Base-by-base conservation (phyloP, 371 early-diverging fungal species). In the Funneliformis caledonium region DNA sequence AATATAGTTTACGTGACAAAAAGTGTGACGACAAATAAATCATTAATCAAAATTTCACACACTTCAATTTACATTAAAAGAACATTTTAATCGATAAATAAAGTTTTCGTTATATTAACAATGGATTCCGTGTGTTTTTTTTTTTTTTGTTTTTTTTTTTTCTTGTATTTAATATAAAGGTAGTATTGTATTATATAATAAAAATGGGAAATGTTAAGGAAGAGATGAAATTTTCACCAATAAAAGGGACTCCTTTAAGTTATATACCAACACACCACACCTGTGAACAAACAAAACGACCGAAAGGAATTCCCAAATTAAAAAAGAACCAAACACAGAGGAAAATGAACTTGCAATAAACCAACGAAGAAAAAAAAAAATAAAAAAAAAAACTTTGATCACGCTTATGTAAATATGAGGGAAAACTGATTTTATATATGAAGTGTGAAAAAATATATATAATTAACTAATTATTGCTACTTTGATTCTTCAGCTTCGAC, bases 401-500 rank as follows among this genome's bases (percentile, higher is more conserved):
- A 64, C 50, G 26, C 72, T 43, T 22, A 72, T 72, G 52, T 48
- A 72, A 72, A 47, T 50, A 72, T 50, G 72, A 33, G 37, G 72
- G 48, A 22, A 64, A 64, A 14, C 26, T 72, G 48, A 72, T 26
- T 72, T 72, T 50, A 50, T 31, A 48, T 31, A 72, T 72, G 72
- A 72, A 50, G 33, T 72, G 37, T 50, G 43, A 31, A 50, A 50
- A 72, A 47, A 72, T 31, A 26, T 48, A 26, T 70, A 65, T 33
- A 50, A 72, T 72, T 64, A 64, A 64, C 33, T 64, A 26, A 72
- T 14, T 50, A 72, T 19, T 72, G 72, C 43, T 77, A 77, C 77
- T 77, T 77, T 31, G 77, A 16, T 65, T 77, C 77, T 77, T 77
- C 77, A 33, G 77, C 45, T 77, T 77, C 77, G 26, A 48, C 77